Base-by-base conservation (phyloP, 1,139 yeast species). In the Blastobotrys elegans region DNA sequence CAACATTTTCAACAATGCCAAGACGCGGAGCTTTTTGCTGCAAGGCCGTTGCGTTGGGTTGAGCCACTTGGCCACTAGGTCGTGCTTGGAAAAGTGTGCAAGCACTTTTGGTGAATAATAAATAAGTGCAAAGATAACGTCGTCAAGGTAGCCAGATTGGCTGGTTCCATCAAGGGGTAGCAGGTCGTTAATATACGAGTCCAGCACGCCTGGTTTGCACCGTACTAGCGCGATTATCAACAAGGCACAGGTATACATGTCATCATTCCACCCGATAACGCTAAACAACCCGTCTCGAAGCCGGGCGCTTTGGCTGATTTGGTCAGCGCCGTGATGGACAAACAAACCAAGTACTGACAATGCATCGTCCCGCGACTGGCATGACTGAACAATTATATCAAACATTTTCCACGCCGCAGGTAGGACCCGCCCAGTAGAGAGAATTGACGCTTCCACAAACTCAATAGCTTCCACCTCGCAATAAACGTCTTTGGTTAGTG, bases 371-470 rank as follows among this genome's bases (percentile, higher is more conserved):
- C 4, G 4, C 4, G 8, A 37, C 4, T 14, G n/a, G n/a, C n/a
- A n/a, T n/a, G n/a, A n/a, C n/a, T 26, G 8, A 4, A 6, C 41
- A 16, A 40, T 14, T n/a, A 17, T n/a, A 3, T 41, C 44, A 27
- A 34, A 41, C 14, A 41, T 16, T 18, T 20, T 24, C 44, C 44
- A 41, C 32, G 24, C 22, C 4, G 44, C 36, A 6, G 39, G 32
- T 4, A 34, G 29, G 16, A 41, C 31, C 10, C 33, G 21, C n/a
- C 22, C n/a, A 11, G 22, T 2, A 14, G 16, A 2, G 2, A 33
- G 13, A 6, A 32, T 33, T 3, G 20, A 22, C 2, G 31, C 38
- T 8, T 33, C 7, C 14, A 41, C 31, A 29, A 41, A 16, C 3
- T 18, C 26, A 8, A 33, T 2, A 8, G 44, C 32, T 21, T 41